Evolutionary conservation across 2,329 filamentous ascomycete species (phyloP), one percentile per base, ranked within the genome.

Genomic region (Grosmannia penicillata): DNA sequence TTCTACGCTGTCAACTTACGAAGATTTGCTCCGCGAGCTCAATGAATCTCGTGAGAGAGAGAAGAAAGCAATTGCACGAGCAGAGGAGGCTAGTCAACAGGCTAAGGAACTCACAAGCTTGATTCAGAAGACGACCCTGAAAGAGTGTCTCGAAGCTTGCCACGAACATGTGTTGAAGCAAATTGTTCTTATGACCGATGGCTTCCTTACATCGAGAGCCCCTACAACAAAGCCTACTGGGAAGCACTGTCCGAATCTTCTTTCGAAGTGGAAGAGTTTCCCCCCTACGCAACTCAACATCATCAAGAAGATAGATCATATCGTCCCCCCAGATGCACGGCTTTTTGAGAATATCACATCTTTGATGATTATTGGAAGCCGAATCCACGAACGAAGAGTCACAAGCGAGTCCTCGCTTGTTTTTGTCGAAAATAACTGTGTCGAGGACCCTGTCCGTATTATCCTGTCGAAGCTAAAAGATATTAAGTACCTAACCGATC

Each of bases 141-240:
- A 49, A 14, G 51, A 57, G 44, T 56, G 57, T 35, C 50, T 59
- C 21, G 22, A 38, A 26, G 45, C 49, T 8, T 57, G 45, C 38
- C 52, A 58, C 39, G 27, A 39, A 25, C 41, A 47, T 4, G 38
- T 56, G 17, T 53, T 48, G 22, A 32, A 47, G 10, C 44, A 45
- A 11, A 43, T 57, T 6, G 26, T 13, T 0, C 44, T 58, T 15
- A 43, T 55, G 40, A 45, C 40, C 7, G 41, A 54, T 33, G 34
- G 22, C 24, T 39, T 32, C 33, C 44, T 56, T 4, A 51, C 49
- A 2, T 50, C 47, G 8, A 53, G 46, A 22, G 49, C 50, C 22
- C 43, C 49, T 13, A 49, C 52, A 14, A 55, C 53, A 15, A 54
- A 51, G 34, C 54, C 53, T 3, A 44, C 45, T 4, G 37, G 51